Conservation (phyloP, 2,329 filamentous ascomycete species). For the Cladosporium halotolerans region DNA sequence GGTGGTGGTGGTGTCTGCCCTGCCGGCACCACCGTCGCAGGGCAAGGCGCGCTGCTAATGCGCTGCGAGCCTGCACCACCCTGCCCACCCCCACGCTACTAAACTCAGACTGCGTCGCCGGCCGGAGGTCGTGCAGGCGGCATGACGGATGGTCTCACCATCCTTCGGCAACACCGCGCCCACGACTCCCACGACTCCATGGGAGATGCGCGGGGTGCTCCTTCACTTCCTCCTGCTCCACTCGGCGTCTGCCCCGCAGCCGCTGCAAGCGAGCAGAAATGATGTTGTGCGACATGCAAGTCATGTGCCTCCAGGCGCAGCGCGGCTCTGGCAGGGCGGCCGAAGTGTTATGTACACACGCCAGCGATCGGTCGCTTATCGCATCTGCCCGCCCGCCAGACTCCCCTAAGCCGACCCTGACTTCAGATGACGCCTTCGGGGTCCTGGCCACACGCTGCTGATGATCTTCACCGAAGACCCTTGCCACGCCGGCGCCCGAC, state of each 20-base stretch:
- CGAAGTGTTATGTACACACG: too few relatives aligned
- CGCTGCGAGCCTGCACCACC: background rate
- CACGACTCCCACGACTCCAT: too few relatives aligned
- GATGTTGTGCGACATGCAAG: conserved; percentile 4
- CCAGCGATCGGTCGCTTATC: too few relatives aligned
- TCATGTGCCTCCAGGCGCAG: background rate
- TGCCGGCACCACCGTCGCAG: background rate
- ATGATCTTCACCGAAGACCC: too few relatives aligned
- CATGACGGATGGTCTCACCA: conserved; percentile 7
- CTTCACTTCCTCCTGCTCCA: background rate
- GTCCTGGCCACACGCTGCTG: conserved; percentile 2
- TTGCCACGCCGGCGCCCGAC: too few relatives aligned
- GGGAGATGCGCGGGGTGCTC: too few relatives aligned
- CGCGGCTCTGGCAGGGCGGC: background rate
- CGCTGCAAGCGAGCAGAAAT: conserved; percentile 10
- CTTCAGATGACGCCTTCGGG: conserved; percentile 5
- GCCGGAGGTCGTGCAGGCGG: background rate
- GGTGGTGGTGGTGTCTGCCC: conserved; percentile 1
- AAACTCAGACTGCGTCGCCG: background rate
- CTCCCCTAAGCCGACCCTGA: too few relatives aligned
- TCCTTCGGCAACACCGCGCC: background rate
- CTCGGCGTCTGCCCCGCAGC: conserved; percentile 1
- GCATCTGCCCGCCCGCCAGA: too few relatives aligned
- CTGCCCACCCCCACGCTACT: conserved; percentile 3
- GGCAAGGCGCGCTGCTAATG: background rate